Conservation (phyloP, 257 asterid species). For the Fraxinus pennsylvanica region DNA sequence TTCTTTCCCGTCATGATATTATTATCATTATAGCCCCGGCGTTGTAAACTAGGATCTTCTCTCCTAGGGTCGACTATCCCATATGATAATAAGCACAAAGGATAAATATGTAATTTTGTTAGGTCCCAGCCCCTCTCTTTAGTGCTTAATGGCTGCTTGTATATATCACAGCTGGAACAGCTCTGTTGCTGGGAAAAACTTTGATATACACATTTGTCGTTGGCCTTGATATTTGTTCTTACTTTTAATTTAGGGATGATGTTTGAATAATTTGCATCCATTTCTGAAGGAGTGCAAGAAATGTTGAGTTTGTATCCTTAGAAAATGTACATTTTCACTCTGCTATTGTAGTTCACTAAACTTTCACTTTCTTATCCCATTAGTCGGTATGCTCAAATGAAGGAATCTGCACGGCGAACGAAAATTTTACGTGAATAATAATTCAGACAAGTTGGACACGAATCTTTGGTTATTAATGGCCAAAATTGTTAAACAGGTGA, state of each 20-base stretch:
- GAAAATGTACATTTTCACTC: too few relatives aligned
- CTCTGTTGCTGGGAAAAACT: constrained; percentile 30
- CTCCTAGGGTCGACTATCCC: not conserved
- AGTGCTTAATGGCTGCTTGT: constrained; percentile 48
- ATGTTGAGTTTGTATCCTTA: too few relatives aligned
- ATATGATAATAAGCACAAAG: constrained; percentile 33
- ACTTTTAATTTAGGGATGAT: not conserved
- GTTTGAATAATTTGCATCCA: not conserved
- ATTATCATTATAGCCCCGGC: not conserved
- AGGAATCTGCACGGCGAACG: too few relatives aligned
- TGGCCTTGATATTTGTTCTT: not conserved
- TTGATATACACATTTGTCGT: not conserved
- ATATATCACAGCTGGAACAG: constrained; percentile 47
- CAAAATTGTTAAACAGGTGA: too few relatives aligned
- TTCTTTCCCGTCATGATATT: constrained; percentile 52
- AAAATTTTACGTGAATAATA: too few relatives aligned
- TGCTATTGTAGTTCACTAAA: too few relatives aligned
- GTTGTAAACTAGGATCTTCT: constrained; percentile 19
- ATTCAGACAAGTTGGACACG: too few relatives aligned
- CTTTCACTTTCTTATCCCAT: too few relatives aligned
- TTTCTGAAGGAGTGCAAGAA: too few relatives aligned
- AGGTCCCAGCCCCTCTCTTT: constrained; percentile 29
- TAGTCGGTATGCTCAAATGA: too few relatives aligned
- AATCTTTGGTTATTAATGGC: too few relatives aligned
- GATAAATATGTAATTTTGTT: constrained; percentile 42